Evolutionary conservation across 2,329 filamentous ascomycete species (phyloP), one percentile per base, ranked within the genome.

Genomic region (Colletotrichum karsti): DNA sequence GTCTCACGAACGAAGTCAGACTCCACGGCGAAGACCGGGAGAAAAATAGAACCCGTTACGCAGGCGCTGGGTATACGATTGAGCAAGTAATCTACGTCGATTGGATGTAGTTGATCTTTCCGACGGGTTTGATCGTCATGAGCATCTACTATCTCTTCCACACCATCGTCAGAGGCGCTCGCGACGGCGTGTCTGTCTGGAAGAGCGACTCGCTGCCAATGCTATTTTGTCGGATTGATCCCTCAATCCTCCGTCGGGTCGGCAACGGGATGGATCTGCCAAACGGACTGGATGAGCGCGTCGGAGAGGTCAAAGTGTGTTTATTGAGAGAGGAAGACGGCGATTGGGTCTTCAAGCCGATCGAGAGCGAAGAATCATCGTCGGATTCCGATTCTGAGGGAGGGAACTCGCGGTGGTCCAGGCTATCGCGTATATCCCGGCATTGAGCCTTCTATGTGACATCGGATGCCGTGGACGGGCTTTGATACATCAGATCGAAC

Each of bases 191-290:
- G 5, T 77, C 74, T 24, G 77, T 76, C 5, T 81, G 79, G 79
- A 82, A 82, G 60, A 73, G 75, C 20, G 76, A 78, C 48, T 79
- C 77, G 12, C 67, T 82, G 60, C 79, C 79, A 1, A 79, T 82
- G 78, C 67, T 81, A 8, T 81, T 81, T 57, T 79, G 76, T 51
- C 74, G 75, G 7, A 77, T 81, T 18, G 76, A 81, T 44, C 71
- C 72, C 6, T 72, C 72, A 26, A 79, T 81, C 33, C 74, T 78
- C 18, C 72, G 67, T 3, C 73, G 73, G 12, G 76, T 79, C 5
- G 57, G 66, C 1, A 71, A 78, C 42, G 77, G 73, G 15, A 80
- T 81, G 78, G 76, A 81, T 61, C 67, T 76, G 7, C 79, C 79
- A 3, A 74, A 76, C 24, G 78, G 79, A 0, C 69, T 81, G 42